Evolutionary conservation across 352 stramenopile genomes (phyloP), one percentile per base, ranked within the genome.

Genomic region (Globisporangium nagaii): DNA sequence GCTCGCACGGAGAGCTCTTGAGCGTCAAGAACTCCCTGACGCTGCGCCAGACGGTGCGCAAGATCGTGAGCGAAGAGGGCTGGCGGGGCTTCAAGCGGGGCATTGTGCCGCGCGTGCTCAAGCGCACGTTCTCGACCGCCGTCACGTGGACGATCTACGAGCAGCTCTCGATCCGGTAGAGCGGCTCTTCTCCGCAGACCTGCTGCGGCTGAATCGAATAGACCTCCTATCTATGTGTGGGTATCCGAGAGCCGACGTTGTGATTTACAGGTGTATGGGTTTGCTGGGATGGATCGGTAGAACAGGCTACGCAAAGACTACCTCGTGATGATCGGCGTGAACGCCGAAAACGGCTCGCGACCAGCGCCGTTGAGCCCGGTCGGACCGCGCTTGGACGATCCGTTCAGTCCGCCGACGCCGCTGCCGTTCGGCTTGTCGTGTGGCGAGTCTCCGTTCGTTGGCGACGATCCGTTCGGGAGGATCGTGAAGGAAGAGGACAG

Each of bases 121-220:
- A 98, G 46, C 96, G 98, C 54, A 97, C 97, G 36, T 93, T 98
- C 28, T 96, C 93, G n/a, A 98, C 98, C 4, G 97, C 97, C 17
- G 96, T 99, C 59, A 98, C 91, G 15, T 99, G 97, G 97, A 99
- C 96, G 12, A 98, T 98, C 45, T 99, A 99, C 77, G 97, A 99
- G 80, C 75, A 92, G 45, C 68, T 93, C 22, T 88, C 79, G 3
- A 58, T 88, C 35, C 68, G 68, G 45, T 88, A 83, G 51, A 19
- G n/a, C n/a, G n/a, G n/a, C n/a, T n/a, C n/a, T n/a, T n/a, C n/a
- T n/a, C 11, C 12, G 39, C 19, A 15, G 42, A 7, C n/a, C n/a
- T 7, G 37, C 7, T 51, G 20, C n/a, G n/a, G n/a, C n/a, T 53
- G 27, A 36, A 53, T 46, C 46, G 36, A 56, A 56, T 56, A 56